A percentile compares a stretch with the other conserved stretches of the same genome.
Conservation (phyloP, 116 monocot genomes). For the Posidonia oceanica region DNA sequence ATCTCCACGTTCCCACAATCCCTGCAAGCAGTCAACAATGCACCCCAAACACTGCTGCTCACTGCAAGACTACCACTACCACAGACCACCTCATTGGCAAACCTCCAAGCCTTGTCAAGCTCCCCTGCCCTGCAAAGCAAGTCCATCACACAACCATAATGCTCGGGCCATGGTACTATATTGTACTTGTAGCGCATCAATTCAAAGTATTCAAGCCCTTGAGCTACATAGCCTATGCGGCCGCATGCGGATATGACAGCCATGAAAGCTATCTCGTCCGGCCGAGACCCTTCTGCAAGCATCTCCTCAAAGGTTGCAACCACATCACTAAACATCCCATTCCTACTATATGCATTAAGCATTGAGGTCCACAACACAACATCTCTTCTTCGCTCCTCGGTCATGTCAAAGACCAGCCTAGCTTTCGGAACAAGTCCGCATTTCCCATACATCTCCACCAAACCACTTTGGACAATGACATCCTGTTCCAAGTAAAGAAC, state of each 20-base stretch:
- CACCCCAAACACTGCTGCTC: slow-evolving; percentile 38
- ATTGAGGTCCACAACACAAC: slow-evolving; percentile 63
- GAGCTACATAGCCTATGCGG: slow-evolving; percentile 24
- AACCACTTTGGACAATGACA: slow-evolving; percentile 23
- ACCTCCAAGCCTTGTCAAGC: slow-evolving; percentile 35
- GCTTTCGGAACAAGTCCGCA: slow-evolving; percentile 38
- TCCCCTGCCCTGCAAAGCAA: slow-evolving; percentile 57
- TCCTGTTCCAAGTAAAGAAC: slow-evolving; percentile 13
- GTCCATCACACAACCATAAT: slow-evolving; percentile 50
- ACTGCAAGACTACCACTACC: neutral
- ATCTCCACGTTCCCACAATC: slow-evolving; percentile 32
- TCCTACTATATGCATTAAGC: slow-evolving; percentile 44
- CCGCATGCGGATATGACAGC: slow-evolving; percentile 52
- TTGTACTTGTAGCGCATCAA: slow-evolving; percentile 18
- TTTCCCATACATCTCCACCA: slow-evolving; percentile 73
- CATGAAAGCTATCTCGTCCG: slow-evolving; percentile 47
- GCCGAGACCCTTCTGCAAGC: slow-evolving; percentile 26
- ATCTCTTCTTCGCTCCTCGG: slow-evolving; percentile 15
- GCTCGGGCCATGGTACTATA: slow-evolving; percentile 34
- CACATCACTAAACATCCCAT: slow-evolving; percentile 36
- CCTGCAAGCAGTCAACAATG: slow-evolving; percentile 40
- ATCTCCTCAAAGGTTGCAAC: slow-evolving; percentile 39
- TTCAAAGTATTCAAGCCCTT: slow-evolving; percentile 36
- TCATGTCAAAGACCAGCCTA: slow-evolving; percentile 24
- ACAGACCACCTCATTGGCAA: slow-evolving; percentile 20